Conservation (phyloP, 257 asterid species). For the Nicotiana attenuata region DNA sequence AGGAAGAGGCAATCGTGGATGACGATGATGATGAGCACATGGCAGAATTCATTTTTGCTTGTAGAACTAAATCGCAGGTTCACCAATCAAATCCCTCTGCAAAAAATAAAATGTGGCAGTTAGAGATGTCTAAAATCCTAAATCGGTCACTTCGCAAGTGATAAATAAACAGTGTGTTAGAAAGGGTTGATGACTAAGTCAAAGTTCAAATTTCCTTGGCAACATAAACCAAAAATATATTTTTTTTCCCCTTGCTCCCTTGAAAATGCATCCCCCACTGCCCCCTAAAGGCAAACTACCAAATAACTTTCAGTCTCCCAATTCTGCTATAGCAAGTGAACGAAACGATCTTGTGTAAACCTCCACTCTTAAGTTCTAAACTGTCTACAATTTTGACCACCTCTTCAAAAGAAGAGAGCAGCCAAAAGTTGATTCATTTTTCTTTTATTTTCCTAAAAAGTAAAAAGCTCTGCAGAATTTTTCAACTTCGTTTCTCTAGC, state of each 20-base stretch:
- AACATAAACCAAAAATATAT: background rate
- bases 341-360: no score
- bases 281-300: background rate
- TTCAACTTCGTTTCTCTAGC: background rate
- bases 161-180: background rate
- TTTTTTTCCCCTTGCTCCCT: background rate
- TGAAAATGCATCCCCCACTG: background rate
- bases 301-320: background rate
- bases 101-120: conserved; percentile 9
- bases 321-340: background rate
- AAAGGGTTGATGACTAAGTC: background rate
- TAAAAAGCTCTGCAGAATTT: background rate
- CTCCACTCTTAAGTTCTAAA: background rate
- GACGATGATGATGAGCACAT: conserved; percentile 46
- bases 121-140: conserved; percentile 4
- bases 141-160: background rate
- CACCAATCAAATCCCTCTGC: conserved; percentile 12
- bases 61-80: background rate
- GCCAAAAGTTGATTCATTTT: background rate
- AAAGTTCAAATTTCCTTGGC: background rate
- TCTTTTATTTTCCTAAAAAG: background rate
- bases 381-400: background rate
- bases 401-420: background rate
- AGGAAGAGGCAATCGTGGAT: conserved; percentile 35
- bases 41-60: conserved; percentile 38